Conservation (phyloP, 2,329 filamentous ascomycete genomes). For the Arthroderma sp. region DNA sequence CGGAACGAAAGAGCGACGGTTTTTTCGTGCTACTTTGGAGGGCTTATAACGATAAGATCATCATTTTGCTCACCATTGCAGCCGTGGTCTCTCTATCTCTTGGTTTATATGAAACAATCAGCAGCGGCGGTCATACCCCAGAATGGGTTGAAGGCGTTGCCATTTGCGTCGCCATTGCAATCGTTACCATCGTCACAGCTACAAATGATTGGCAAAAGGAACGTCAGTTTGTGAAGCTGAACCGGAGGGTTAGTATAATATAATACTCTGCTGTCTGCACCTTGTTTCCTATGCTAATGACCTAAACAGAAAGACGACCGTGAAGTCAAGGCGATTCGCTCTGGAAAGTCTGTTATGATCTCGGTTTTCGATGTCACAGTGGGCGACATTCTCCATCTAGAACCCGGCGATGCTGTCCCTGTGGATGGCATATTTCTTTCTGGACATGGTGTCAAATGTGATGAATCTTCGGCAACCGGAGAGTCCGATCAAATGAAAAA, state of each 20-base stretch:
- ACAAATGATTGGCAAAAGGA: constrained; percentile 58
- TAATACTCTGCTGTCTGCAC: not conserved
- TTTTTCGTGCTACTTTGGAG: constrained; percentile 51
- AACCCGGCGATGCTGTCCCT: constrained; percentile 56
- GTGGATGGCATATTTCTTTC: constrained; percentile 58
- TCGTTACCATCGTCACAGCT: constrained; percentile 50
- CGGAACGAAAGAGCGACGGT: constrained; percentile 49
- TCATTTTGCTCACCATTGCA: constrained; percentile 55
- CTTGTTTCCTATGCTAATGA: constrained; percentile 3
- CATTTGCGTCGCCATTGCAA: constrained; percentile 51
- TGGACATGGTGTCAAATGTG: constrained; percentile 54
- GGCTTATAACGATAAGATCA: constrained; percentile 60
- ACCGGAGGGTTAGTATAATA: constrained; percentile 29
- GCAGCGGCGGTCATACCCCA: constrained; percentile 35
- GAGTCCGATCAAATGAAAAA: constrained; percentile 63
- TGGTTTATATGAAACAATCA: constrained; percentile 54
- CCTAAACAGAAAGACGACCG: constrained; percentile 47
- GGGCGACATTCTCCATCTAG: constrained; percentile 56
- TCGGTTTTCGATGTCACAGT: constrained; percentile 55
- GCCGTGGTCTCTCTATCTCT: constrained; percentile 56
- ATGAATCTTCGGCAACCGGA: constrained; percentile 61
- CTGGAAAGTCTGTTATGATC: constrained; percentile 50
- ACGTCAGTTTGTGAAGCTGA: constrained; percentile 50
- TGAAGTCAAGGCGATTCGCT: constrained; percentile 53
- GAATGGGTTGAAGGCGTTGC: constrained; percentile 58